phyloP scores from a whole-genome alignment of 257 asterid genomes.

The Solanum dulcamara region DNA sequence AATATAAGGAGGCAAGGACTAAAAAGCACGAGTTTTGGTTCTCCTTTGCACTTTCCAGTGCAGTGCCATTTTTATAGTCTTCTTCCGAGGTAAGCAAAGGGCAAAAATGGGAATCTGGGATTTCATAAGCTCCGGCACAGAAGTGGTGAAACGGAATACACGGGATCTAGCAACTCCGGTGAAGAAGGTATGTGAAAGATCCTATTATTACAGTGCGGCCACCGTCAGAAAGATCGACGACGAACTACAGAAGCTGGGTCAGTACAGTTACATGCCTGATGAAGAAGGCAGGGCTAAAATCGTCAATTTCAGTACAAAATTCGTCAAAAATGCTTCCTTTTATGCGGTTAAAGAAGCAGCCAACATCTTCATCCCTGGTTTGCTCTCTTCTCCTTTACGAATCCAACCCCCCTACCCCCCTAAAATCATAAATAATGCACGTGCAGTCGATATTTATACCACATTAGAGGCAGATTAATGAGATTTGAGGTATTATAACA shows the following conservation, averaged over 20 bases:
- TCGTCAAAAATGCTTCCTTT: conserved; percentile 20
- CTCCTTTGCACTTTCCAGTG: not conserved
- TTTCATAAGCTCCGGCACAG: conserved; percentile 18
- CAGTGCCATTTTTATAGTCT: not conserved
- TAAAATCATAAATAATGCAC: not conserved
- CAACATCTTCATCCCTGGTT: conserved; percentile 31
- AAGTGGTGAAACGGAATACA: conserved; percentile 21
- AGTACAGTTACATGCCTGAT: conserved; percentile 13
- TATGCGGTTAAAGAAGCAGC: conserved; percentile 16
- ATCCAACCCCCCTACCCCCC: no score
- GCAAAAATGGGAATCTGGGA: conserved; percentile 39
- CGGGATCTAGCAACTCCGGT: conserved; percentile 15
- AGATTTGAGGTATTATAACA: not conserved
- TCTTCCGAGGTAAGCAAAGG: not conserved
- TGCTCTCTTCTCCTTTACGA: not conserved
- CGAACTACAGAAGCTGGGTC: not conserved
- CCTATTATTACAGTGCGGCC: conserved; percentile 13
- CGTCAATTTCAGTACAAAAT: conserved; percentile 1
- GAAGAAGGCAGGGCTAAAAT: conserved; percentile 22
- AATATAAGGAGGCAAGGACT: not conserved
- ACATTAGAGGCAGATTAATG: not conserved
- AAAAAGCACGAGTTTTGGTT: not conserved
- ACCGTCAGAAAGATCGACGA: conserved; percentile 14
- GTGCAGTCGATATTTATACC: not conserved
- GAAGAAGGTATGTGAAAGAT: conserved; percentile 4